Base-by-base conservation (phyloP, 176 grass and related monocot species). In the Avena eriantha region DNA sequence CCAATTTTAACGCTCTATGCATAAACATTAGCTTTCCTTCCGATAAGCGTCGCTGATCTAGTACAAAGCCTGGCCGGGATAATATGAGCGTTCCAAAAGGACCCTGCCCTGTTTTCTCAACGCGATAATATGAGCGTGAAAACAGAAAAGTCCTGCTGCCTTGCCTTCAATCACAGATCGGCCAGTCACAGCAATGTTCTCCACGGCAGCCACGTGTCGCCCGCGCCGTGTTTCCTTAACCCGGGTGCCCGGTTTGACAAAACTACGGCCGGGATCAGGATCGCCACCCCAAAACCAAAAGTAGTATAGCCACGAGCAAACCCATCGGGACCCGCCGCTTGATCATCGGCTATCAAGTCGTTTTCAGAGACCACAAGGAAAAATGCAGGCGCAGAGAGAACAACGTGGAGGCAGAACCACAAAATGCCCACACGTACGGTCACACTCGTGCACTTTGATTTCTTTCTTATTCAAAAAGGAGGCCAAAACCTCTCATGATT, bases 171-270 rank as follows among this genome's bases (percentile, higher is more conserved):
- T 64, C 26, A 64, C 3, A 26, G 59, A 61, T 24, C n/a, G 23
- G 60, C 9, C 8, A 49, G 18, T 24, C 60, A 10, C 26, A 14
- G 50, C 36, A 15, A 21, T 61, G 26, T 51, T 73, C 22, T 11
- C 46, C 55, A 61, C 81, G 82, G 67, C 67, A 67, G 33, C 57
- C 79, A 78, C 80, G 73, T 74, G 84, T 90, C 84, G 74, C 0
- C 3, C 34, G 0, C 7, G 3, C 1, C 50, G 39, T 87, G 22
- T 22, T 90, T 87, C 80, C 85, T 87, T 90, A 90, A 29, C 47
- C 66, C 6, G 66, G 47, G 23, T 73, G 17, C 31, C 19, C 54
- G 29, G 70, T 77, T 78, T 51, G 51, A 70, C 61, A n/a, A 50
- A 3, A 36, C 29, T 8, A 11, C 35, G 35, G 35, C 35, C n/a